Conservation (phyloP, 208 protist species). For the Trypanosoma congolense region DNA sequence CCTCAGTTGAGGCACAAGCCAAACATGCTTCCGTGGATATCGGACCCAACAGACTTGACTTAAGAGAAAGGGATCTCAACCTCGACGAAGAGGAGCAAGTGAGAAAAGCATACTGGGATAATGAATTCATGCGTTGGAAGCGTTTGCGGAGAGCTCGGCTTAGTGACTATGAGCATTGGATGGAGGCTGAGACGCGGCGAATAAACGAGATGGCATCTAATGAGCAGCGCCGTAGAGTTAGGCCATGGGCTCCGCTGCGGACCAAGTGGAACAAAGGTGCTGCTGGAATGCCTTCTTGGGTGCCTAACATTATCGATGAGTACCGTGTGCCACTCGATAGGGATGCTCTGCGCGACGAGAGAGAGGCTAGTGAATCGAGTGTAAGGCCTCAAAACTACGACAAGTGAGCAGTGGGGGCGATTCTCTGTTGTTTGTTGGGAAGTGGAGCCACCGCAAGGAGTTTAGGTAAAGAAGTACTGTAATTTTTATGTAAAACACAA, state of each 20-base stretch:
- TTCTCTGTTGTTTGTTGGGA: too few species aligned
- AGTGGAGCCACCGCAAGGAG: too few species aligned
- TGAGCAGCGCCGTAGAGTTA: slow-evolving; percentile 23
- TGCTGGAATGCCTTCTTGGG: slow-evolving; percentile 54
- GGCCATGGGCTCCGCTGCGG: slow-evolving; percentile 36
- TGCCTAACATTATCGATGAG: slow-evolving; percentile 88
- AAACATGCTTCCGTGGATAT: slow-evolving; percentile 54
- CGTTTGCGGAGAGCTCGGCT: slow-evolving; percentile 36
- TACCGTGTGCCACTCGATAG: slow-evolving; percentile 77
- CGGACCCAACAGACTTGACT: slow-evolving; percentile 59
- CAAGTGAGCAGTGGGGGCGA: too few species aligned
- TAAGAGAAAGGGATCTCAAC: slow-evolving; percentile 53
- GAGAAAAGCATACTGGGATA: slow-evolving; percentile 37
- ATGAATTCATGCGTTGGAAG: slow-evolving; percentile 68
- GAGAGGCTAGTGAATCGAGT: slow-evolving; percentile 39
- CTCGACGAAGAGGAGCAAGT: slow-evolving; percentile 77
- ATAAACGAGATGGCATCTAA: slow-evolving; percentile 51
- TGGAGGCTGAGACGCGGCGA: slow-evolving; percentile 67
- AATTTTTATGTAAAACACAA: too few species aligned
- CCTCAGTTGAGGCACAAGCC: slow-evolving; percentile 45
- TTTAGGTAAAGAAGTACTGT: too few species aligned
- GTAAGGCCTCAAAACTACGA: slow-evolving; percentile 57
- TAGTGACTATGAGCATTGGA: slow-evolving; percentile 81
- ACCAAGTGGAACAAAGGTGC: slow-evolving; percentile 14
- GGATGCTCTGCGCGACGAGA: slow-evolving; percentile 63